phyloP scores from a whole-genome alignment of 345 rosid genomes.

The Euphorbia peplus region DNA sequence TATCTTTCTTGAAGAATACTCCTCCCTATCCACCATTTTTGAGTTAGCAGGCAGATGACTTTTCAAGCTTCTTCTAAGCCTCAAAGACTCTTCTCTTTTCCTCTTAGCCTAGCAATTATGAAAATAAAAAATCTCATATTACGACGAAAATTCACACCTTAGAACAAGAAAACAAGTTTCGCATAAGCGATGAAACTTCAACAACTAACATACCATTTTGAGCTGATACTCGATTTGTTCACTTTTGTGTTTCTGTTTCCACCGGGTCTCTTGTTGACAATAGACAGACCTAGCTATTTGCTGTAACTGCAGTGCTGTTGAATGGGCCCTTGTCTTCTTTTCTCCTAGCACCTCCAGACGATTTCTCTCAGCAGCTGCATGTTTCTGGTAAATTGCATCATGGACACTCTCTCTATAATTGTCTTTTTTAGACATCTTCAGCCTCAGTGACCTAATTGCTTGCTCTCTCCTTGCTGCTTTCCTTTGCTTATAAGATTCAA shows the following conservation, averaged over 20 bases:
- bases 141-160: neutral
- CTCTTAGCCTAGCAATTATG: slow-evolving; percentile 57
- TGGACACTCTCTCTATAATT: too few relatives aligned
- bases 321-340: too few relatives aligned
- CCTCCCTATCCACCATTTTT: slow-evolving; percentile 56
- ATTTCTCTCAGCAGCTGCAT: too few relatives aligned
- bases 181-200: slow-evolving; percentile 8
- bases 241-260: slow-evolving; percentile 53
- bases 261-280: slow-evolving; percentile 69
- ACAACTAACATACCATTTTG: slow-evolving; percentile 48
- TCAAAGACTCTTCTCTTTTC: slow-evolving; percentile 76
- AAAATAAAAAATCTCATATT: slow-evolving; percentile 10
- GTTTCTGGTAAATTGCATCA: too few relatives aligned
- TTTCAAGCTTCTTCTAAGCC: slow-evolving; percentile 48
- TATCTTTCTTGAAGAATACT: slow-evolving; percentile 56
- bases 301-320: too few relatives aligned
- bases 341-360: too few relatives aligned
- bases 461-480: too few relatives aligned
- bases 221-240: slow-evolving; percentile 70
- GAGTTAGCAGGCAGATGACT: slow-evolving; percentile 35
- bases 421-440: too few relatives aligned
- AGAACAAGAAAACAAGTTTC: neutral
- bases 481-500: too few relatives aligned
- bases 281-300: slow-evolving; percentile 49
- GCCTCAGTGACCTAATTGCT: too few relatives aligned